phyloP scores from a whole-genome alignment of 208 protist species.

The Wallacemonas sp. region DNA sequence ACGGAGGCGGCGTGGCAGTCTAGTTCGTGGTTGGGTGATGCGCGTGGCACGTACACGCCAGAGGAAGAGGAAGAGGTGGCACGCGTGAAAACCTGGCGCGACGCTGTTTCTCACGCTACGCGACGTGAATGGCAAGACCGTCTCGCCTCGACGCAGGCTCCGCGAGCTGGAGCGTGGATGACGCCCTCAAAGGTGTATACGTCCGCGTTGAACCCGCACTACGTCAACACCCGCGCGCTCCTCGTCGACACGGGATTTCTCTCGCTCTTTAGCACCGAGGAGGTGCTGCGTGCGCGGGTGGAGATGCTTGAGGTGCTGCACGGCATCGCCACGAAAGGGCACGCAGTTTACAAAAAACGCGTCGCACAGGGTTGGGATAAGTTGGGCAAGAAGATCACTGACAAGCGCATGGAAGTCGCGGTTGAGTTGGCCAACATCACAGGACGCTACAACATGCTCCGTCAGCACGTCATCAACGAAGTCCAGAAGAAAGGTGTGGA shows the following conservation, averaged over 20 bases:
- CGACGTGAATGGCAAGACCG: background rate
- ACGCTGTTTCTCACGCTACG: background rate
- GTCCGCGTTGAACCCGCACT: slow-evolving; percentile 33
- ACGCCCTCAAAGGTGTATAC: slow-evolving; percentile 16
- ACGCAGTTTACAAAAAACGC: slow-evolving; percentile 36
- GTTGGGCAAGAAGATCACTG: slow-evolving; percentile 40
- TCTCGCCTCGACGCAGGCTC: background rate
- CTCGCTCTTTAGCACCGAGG: slow-evolving; percentile 40
- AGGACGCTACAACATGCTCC: slow-evolving; percentile 14
- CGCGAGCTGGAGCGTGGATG: background rate
- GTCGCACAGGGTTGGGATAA: slow-evolving; percentile 53
- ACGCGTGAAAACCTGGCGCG: background rate
- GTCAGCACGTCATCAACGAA: slow-evolving; percentile 22
- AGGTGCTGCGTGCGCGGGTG: slow-evolving; percentile 35
- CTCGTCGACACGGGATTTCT: slow-evolving; percentile 59
- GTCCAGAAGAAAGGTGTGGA: slow-evolving; percentile 26
- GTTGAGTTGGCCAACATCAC: slow-evolving; percentile 25
- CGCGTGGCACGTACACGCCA: too few relatives aligned
- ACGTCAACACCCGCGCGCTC: slow-evolving; percentile 42
- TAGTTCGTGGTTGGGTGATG: too few relatives aligned
- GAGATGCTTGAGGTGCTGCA: slow-evolving; percentile 22
- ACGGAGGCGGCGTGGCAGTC: slow-evolving; percentile 1
- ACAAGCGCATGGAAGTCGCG: slow-evolving; percentile 27
- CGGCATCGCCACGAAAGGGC: slow-evolving; percentile 33
- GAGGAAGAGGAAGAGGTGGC: too few relatives aligned